Conservation (phyloP, 2,329 filamentous ascomycete genomes). For the Stachybotrys echinatus region DNA sequence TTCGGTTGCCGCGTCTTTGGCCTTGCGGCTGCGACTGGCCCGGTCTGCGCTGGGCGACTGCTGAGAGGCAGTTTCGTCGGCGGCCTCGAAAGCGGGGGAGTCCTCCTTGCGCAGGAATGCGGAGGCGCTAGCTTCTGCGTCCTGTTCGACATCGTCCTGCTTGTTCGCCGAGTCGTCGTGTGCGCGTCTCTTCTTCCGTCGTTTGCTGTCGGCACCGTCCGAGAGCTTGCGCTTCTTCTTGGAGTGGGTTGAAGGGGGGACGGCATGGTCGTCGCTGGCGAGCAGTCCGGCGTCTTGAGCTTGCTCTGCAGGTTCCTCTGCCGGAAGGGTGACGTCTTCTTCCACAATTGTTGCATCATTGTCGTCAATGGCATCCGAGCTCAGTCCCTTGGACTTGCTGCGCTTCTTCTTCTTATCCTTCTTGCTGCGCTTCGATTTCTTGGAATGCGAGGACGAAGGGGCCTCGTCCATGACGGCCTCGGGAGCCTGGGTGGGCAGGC, state of each 20-base stretch:
- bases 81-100: slow-evolving; percentile 13
- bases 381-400: background rate
- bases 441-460: slow-evolving; percentile 9
- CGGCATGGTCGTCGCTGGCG: background rate
- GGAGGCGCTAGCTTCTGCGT: slow-evolving; percentile 3
- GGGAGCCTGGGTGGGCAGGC: slow-evolving; percentile 15
- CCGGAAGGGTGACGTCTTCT: slow-evolving; percentile 14
- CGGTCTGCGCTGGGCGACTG: slow-evolving; percentile 23
- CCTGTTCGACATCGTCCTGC: too few relatives aligned
- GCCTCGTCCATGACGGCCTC: slow-evolving; percentile 24
- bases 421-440: slow-evolving; percentile 25
- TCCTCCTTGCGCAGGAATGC: slow-evolving; percentile 5
- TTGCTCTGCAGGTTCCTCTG: slow-evolving; percentile 20
- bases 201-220: slow-evolving; percentile 21
- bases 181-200: slow-evolving; percentile 26
- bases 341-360: slow-evolving; percentile 6
- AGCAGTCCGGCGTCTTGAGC: slow-evolving; percentile 2
- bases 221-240: slow-evolving; percentile 28
- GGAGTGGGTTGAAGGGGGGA: slow-evolving; percentile 9
- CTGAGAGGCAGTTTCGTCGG: slow-evolving; percentile 8
- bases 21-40: slow-evolving; percentile 17
- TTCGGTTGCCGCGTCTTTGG: slow-evolving; percentile 14
- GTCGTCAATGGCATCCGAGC: slow-evolving; percentile 1
- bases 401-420: slow-evolving; percentile 19
- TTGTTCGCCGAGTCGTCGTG: slow-evolving; percentile 13